These are phyloP conservation scores for Pseudognaphalium luteoalbum DNA, from an alignment of 129 eudicot genomes.

Conservation along the genomic window DNA sequence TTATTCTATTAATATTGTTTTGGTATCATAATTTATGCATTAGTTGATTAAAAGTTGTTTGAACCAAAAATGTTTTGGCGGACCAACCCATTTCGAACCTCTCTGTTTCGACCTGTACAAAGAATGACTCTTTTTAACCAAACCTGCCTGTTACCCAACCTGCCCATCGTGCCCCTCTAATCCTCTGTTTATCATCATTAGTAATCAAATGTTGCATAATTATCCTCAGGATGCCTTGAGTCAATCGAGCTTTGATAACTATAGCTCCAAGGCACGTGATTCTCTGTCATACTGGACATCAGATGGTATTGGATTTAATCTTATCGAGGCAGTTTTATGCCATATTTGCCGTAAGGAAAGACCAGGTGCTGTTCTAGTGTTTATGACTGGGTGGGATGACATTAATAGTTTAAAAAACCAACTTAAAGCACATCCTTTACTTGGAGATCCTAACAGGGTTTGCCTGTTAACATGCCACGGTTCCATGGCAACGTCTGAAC, in stretches of 20 bases:
- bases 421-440: conserved; percentile 89
- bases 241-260: conserved; percentile 74
- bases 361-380: conserved; percentile 89
- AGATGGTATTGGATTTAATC: conserved; percentile 91
- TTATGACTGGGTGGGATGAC: conserved; percentile 99
- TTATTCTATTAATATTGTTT: background rate
- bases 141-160: background rate
- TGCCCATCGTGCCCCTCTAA: background rate
- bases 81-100: background rate
- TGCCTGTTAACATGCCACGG: conserved; percentile 93
- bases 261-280: conserved; percentile 83
- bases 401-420: conserved; percentile 86
- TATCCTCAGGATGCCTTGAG: conserved; percentile 72
- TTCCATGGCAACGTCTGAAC: conserved; percentile 98
- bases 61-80: background rate
- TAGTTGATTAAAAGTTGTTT: background rate
- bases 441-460: conserved; percentile 97
- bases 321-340: conserved; percentile 93
- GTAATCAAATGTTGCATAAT: conserved; percentile 1
- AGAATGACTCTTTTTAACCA: background rate
- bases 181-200: background rate
- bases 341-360: conserved; percentile 97
- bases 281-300: conserved; percentile 90
- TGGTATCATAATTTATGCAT: background rate
- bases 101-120: background rate